Evolutionary conservation across 2,329 filamentous ascomycete species (phyloP), one percentile per base, ranked within the genome.

Genomic region (Alternaria triticimaculans): DNA sequence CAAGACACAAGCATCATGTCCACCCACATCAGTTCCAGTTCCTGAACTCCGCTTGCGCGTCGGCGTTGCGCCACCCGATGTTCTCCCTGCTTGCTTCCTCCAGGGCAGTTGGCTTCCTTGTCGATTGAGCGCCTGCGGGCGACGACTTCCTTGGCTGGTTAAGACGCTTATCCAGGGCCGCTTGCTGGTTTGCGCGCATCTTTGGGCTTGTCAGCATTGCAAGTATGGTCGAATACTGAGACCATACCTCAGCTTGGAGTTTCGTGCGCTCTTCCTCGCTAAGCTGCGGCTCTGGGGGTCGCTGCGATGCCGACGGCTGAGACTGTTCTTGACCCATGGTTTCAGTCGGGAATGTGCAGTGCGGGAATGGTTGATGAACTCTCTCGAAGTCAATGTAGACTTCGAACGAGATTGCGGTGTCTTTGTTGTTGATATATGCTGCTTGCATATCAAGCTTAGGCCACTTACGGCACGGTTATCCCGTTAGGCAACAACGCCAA

Each of bases 151-250:
- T 73, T 37, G 68, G 60, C 33, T 70, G 67, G 14, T 58, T 55
- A 11, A 76, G 43, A n/a, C 75, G 75, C 62, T 72, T 72, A 37
- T 76, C 72, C 2, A 72, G 69, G 11, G 75, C 74, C 18, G 68
- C 72, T 12, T 75, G 72, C 50, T 77, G 74, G 49, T 74, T 75
- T 20, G 72, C 72, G n/a, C 75, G 74, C 58, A 76, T 75, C 75
- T 78, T 63, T 2, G 11, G 6, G 14, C 5, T 8, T 49, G 51
- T 72, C 43, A 71, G 55, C 3, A 33, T 15, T 30, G n/a, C 23
- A 11, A 6, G 21, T 23, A 4, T n/a, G 6, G 9, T 8, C 11
- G n/a, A 14, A 30, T n/a, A 18, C 26, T 1, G 7, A 10, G 7
- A 14, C 7, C 3, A 11, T 64, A 75, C 76, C 57, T 78, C 75